Base-by-base conservation (phyloP, 495 filamentous ascomycete species). In the Chaetomium fimeti region DNA sequence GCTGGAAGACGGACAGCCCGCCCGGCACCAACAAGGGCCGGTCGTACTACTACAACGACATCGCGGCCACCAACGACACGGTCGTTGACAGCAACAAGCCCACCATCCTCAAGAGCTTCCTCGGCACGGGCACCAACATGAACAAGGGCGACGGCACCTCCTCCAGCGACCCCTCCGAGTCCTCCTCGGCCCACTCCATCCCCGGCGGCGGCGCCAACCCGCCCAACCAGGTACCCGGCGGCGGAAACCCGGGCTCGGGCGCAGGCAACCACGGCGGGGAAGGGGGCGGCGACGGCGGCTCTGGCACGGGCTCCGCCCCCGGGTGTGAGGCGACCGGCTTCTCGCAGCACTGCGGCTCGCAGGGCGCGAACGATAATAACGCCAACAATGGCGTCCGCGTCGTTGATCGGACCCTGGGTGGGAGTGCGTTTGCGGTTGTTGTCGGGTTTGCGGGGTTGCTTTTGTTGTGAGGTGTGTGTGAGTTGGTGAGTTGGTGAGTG, bases 101-200 rank as follows among this genome's bases (percentile, higher is more conserved):
- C 51, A 95, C 91, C 58, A 76, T 91, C n/a, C 84, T 98, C 22
- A 88, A 85, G 65, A 92, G 89, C 53, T 81, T 98, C 60, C 81
- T 86, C 38, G 93, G 84, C 8, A 90, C 89, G 0, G 94, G 94
- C 53, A 77, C 84, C 11, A 83, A 96, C 74, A 90, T 90, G 87
- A 71, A 81, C 47, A 77, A 76, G 32, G 86, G 77, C 51, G 72
- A 72, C 62, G 64, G 62, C n/a, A 69, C 47, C 15, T 42, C 68
- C 16, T 66, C 66, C 18, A 68, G 70, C 24, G 72, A 72, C 43
- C 75, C 65, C 2, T 55, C 71, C 13, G 13, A 43, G 40, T 52
- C 47, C n/a, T 70, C 75, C 5, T 68, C 72, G 7, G 61, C 76
- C 29, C 68, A 66, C 62, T 54, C 59, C 25, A 63, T 77, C 32